These are phyloP conservation scores for Xylaria intraflava DNA, from an alignment of 495 filamentous ascomycete genomes.

Conservation along the genomic window DNA sequence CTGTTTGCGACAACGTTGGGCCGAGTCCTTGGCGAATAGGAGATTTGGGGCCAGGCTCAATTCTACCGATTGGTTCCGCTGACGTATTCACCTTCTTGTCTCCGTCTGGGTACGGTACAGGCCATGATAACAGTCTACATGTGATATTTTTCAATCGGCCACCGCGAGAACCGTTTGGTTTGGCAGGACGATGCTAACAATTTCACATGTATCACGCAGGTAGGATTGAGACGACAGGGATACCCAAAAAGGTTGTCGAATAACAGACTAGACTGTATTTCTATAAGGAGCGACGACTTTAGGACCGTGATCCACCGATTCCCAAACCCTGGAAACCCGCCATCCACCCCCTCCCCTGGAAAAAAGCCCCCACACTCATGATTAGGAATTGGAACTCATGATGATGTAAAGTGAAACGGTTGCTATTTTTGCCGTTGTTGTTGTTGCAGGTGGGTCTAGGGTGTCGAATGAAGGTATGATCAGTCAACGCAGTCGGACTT, in stretches of 20 bases:
- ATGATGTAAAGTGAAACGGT: neutral
- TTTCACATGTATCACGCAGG: neutral
- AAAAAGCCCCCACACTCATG: neutral
- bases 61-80: neutral
- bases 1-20: neutral
- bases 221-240: neutral
- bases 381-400: neutral
- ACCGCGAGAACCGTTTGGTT: too few relatives aligned
- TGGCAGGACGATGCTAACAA: too few relatives aligned
- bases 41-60: neutral
- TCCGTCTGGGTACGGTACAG: too few relatives aligned
- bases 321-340: neutral
- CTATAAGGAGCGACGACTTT: constrained; percentile 10
- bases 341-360: neutral
- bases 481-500: constrained; percentile 6
- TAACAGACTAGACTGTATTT: constrained; percentile 3
- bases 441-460: neutral
- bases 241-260: neutral
- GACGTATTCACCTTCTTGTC: neutral
- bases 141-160: too few relatives aligned
- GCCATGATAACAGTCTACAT: too few relatives aligned
- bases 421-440: neutral
- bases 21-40: neutral
- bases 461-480: neutral
- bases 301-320: neutral